Base-by-base conservation (phyloP, 192 early-diverging fungal genomes). In the Coemansia sp. region DNA sequence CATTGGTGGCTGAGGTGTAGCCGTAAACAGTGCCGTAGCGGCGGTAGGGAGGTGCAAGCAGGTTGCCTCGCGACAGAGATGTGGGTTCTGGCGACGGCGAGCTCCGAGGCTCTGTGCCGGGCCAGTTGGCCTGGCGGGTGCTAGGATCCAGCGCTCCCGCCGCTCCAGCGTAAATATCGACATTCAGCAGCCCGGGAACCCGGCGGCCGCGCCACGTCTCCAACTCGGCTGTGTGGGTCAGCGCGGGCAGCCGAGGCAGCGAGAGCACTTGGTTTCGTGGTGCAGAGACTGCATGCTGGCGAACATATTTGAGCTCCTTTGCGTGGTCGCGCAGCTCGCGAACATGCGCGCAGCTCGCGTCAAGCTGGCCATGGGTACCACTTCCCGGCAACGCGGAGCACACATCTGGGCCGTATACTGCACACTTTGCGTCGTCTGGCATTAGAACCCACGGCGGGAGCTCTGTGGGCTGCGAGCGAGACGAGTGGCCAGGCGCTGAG, bases 161-260 rank as follows among this genome's bases (percentile, higher is more conserved):
- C 28, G 61, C 13, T 31, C 66, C 66, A 11, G 72, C 20, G 33
- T 74, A 70, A 16, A 65, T 50, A 13, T 68, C 64, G 6, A 74
- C 72, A 20, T 35, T 61, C 3, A 75, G 63, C 31, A 73, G 62
- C 4, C 69, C 72, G 3, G 77, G 77, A 14, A 73, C 53, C 14
- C 77, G 77, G 20, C 77, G 68, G 16, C 72, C 69, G 31, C 69
- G 77, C 77, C 77, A 80, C 0, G 72, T 72, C 58, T 80, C 77
- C 7, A 66, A 23, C 18, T 66, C 43, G 3, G 70, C 76, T 12
- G 37, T 52, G 2, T 69, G 33, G 2, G 75, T n/a, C 1, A 58
- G 9, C 3, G 38, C 35, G 0, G 57, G 60, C 13, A 25, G 41
- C 7, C 60, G 72, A 23, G 52, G 42, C 21, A 65, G 37, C 9